phyloP scores from a whole-genome alignment of 768 basidiomycete genomes.

The Pleurotus tuber-regium region DNA sequence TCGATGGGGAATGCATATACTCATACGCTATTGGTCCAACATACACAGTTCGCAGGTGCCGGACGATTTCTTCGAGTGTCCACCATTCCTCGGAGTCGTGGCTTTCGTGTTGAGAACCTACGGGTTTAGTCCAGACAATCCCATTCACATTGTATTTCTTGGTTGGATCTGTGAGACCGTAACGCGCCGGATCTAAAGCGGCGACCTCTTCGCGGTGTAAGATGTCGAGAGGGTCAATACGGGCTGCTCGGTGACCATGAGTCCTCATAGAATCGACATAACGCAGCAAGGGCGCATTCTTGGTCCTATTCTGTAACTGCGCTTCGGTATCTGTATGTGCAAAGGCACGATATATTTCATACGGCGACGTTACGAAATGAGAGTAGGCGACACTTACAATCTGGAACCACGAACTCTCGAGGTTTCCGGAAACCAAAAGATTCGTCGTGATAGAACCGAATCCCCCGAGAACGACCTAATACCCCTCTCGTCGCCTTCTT shows the following conservation, averaged over 20 bases:
- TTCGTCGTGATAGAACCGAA: slow-evolving; percentile 65
- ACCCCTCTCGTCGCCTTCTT: neutral
- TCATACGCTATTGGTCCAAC: slow-evolving; percentile 88
- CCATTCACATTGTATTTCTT: slow-evolving; percentile 72
- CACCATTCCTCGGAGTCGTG: slow-evolving; percentile 45
- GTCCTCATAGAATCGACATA: slow-evolving; percentile 89
- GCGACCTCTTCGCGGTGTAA: slow-evolving; percentile 79
- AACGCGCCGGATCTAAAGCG: slow-evolving; percentile 74
- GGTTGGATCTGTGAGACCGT: slow-evolving; percentile 59
- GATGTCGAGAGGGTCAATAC: slow-evolving; percentile 85
- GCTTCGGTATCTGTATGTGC: slow-evolving; percentile 50
- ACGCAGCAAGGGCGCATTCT: slow-evolving; percentile 77
- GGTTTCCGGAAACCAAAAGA: slow-evolving; percentile 76
- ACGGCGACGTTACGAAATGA: too few species aligned
- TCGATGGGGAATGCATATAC: slow-evolving; percentile 86
- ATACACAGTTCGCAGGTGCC: slow-evolving; percentile 71
- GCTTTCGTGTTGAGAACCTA: slow-evolving; percentile 24
- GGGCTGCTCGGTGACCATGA: slow-evolving; percentile 81
- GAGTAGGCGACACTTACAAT: slow-evolving; percentile 48
- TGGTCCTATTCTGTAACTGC: slow-evolving; percentile 65
- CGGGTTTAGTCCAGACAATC: slow-evolving; percentile 70
- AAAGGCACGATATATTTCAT: neutral
- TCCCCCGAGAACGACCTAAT: neutral
- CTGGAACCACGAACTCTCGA: slow-evolving; percentile 60
- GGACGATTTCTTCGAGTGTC: slow-evolving; percentile 67